Evolutionary conservation across 1,284 basidiomycete genomes (phyloP).

Genomic region (Moniliophthora roreri): DNA sequence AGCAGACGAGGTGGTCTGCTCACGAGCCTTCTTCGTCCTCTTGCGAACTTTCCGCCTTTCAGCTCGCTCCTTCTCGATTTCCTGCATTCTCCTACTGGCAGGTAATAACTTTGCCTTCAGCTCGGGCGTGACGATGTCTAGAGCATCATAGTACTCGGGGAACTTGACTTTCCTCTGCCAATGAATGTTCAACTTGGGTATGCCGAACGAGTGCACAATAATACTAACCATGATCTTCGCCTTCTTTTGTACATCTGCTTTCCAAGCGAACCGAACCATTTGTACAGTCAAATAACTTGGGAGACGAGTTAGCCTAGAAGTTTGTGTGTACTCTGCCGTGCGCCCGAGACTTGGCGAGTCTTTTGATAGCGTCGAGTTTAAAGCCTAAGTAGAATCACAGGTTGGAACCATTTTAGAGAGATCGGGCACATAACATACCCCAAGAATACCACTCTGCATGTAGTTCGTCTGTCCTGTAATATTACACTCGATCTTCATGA

Average conservation of each 20-base stretch:
- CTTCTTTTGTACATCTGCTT: conserved; percentile 88
- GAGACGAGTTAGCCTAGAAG: conserved; percentile 80
- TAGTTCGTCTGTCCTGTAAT: conserved; percentile 88
- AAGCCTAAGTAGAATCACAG: conserved; percentile 52
- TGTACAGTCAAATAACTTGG: conserved; percentile 87
- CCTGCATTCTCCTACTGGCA: conserved; percentile 71
- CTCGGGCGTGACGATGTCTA: conserved; percentile 82
- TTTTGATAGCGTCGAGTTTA: conserved; percentile 89
- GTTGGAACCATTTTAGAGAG: conserved; percentile 2
- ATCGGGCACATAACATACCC: conserved; percentile 50
- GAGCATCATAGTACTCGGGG: conserved; percentile 82
- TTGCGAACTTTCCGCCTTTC: conserved; percentile 86
- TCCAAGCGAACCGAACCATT: conserved; percentile 97
- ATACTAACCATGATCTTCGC: conserved; percentile 83
- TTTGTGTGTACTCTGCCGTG: conserved; percentile 83
- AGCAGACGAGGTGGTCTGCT: conserved; percentile 23
- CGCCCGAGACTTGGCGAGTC: conserved; percentile 78
- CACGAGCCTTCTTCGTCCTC: conserved; percentile 57
- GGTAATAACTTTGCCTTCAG: conserved; percentile 73
- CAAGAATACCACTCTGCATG: conserved; percentile 85
- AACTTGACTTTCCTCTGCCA: conserved; percentile 91
- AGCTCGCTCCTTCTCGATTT: conserved; percentile 79
- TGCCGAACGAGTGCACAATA: conserved; percentile 4
- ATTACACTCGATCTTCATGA: conserved; percentile 92
- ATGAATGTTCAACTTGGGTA: neutral